These are phyloP conservation scores for Serendipita indica DNA, from an alignment of 768 basidiomycete species.

Conservation along the genomic window DNA sequence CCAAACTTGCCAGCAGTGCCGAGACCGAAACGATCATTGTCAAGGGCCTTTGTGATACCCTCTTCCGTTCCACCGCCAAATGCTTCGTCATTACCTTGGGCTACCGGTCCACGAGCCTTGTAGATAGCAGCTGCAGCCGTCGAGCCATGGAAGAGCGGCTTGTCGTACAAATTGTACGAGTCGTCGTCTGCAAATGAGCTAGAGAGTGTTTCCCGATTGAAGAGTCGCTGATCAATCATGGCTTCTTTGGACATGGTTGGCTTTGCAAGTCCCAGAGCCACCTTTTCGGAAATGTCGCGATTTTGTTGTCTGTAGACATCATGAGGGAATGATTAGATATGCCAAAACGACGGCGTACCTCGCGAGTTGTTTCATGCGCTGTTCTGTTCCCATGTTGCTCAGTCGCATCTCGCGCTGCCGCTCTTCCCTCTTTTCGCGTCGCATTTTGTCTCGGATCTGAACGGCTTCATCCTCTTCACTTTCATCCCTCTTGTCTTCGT, in stretches of 20 bases:
- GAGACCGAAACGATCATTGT: slow-evolving; percentile 86
- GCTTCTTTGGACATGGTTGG: slow-evolving; percentile 92
- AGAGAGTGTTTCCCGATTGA: slow-evolving; percentile 86
- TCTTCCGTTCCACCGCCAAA: slow-evolving; percentile 94
- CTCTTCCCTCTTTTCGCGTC: slow-evolving; percentile 81
- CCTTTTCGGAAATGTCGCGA: slow-evolving; percentile 98
- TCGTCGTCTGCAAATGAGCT: slow-evolving; percentile 81
- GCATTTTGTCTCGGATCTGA: slow-evolving; percentile 77
- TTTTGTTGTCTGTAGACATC: slow-evolving; percentile 54
- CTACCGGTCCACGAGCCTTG: slow-evolving; percentile 79
- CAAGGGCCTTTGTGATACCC: slow-evolving; percentile 77
- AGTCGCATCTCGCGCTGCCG: slow-evolving; percentile 96
- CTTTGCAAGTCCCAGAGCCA: slow-evolving; percentile 93
- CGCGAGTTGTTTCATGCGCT: slow-evolving; percentile 88
- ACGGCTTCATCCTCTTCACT: slow-evolving; percentile 72
- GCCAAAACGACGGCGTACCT: slow-evolving; percentile 28
- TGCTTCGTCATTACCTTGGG: slow-evolving; percentile 75
- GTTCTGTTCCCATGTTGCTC: slow-evolving; percentile 97
- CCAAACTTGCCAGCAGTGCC: slow-evolving; percentile 63
- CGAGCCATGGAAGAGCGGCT: slow-evolving; percentile 90
- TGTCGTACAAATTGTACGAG: slow-evolving; percentile 87
- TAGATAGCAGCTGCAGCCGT: slow-evolving; percentile 99
- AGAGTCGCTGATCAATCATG: slow-evolving; percentile 91
- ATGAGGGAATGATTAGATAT: neutral
- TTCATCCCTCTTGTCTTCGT: slow-evolving; percentile 30